phyloP scores from a whole-genome alignment of 805 yeast species.

The Kluyveromyces siamensis region DNA sequence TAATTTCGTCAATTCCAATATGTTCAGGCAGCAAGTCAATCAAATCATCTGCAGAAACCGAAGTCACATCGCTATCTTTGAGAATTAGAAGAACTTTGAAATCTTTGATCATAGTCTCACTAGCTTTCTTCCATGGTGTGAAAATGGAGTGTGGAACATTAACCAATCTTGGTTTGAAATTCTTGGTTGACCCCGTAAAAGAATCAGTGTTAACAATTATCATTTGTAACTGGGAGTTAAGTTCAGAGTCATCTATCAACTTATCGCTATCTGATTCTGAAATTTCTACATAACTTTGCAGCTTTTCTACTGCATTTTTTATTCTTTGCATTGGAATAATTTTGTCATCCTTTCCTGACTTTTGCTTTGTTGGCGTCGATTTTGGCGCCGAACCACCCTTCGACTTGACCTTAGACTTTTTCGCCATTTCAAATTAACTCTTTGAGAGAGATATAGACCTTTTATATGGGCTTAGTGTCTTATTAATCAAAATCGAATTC shows the following conservation, averaged over 20 bases:
- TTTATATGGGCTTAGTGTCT: not conserved
- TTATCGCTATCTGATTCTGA: slow-evolving; percentile 31
- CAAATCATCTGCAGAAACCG: slow-evolving; percentile 41
- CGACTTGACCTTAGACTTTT: slow-evolving; percentile 6
- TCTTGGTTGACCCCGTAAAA: slow-evolving; percentile 42
- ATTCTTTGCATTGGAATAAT: slow-evolving; percentile 27
- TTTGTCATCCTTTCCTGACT: slow-evolving; percentile 7
- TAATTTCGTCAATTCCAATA: slow-evolving; percentile 36
- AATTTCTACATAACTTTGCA: slow-evolving; percentile 47
- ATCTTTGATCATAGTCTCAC: slow-evolving; percentile 26
- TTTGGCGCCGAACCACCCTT: slow-evolving; percentile 11
- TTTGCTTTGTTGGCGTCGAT: slow-evolving; percentile 14
- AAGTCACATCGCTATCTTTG: slow-evolving; percentile 32
- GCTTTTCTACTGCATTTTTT: slow-evolving; percentile 51
- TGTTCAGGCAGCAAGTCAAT: slow-evolving; percentile 51
- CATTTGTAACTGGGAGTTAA: slow-evolving; percentile 40
- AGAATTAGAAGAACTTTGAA: slow-evolving; percentile 31
- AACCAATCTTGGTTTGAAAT: slow-evolving; percentile 47
- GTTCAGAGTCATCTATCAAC: slow-evolving; percentile 51
- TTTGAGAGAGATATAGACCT: not conserved
- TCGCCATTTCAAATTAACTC: not conserved
- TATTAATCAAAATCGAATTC: not conserved
- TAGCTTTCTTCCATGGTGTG: slow-evolving; percentile 22
- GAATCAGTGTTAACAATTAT: slow-evolving; percentile 59
- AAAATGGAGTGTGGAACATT: slow-evolving; percentile 29